Evolutionary conservation across 495 filamentous ascomycete species (phyloP).

Genomic region (Chaetomium cochliodes): DNA sequence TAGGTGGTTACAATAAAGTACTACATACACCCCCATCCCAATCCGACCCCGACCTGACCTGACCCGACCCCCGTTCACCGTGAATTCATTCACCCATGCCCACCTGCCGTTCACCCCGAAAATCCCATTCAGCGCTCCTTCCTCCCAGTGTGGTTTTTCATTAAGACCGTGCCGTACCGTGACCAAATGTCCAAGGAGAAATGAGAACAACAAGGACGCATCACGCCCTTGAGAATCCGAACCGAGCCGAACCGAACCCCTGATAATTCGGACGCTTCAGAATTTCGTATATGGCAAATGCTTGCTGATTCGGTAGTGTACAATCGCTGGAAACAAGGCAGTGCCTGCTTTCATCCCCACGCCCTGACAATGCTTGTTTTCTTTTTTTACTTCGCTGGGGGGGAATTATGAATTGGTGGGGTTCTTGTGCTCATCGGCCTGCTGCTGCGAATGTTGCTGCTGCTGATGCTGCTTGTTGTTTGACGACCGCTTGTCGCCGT

Average conservation of each 20-base stretch:
- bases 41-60: too few species aligned
- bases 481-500: slow-evolving; percentile 43
- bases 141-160: slow-evolving; percentile 9
- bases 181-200: slow-evolving; percentile 15
- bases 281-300: slow-evolving; percentile 18
- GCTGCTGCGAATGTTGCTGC: slow-evolving; percentile 34
- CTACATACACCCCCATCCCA: background rate
- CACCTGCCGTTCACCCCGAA: background rate
- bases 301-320: slow-evolving; percentile 24
- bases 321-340: slow-evolving; percentile 12
- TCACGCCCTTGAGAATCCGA: background rate
- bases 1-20: slow-evolving; percentile 9
- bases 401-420: slow-evolving; percentile 22
- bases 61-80: background rate
- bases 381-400: background rate
- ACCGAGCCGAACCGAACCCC: background rate
- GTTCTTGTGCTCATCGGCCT: slow-evolving; percentile 27
- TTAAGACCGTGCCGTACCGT: slow-evolving; percentile 16
- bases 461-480: slow-evolving; percentile 31
- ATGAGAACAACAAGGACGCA: slow-evolving; percentile 8
- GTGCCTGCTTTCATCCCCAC: slow-evolving; percentile 1
- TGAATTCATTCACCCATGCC: background rate
- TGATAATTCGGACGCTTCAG: background rate
- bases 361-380: background rate
- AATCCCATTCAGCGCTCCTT: slow-evolving; percentile 9